phyloP scores from a whole-genome alignment of 2,329 filamentous ascomycete genomes.

The Chlorencoelia australis region DNA sequence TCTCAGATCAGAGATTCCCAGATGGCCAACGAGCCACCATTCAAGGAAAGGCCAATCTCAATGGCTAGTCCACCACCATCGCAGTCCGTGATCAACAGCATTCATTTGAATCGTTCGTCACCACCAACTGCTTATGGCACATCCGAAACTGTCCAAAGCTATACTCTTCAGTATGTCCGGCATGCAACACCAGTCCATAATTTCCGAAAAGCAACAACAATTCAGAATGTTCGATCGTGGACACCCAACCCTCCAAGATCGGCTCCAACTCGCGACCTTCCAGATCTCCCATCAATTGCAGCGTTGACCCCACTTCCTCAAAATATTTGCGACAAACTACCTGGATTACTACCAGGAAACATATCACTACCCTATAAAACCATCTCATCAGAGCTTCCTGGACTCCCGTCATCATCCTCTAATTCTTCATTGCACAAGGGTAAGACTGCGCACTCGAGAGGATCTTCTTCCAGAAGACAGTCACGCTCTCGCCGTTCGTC shows the following conservation, averaged over 20 bases:
- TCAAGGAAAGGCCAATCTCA: constrained; percentile 8
- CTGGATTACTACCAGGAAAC: neutral
- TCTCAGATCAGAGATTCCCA: too few species aligned
- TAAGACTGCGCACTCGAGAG: neutral
- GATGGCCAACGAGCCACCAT: constrained; percentile 4
- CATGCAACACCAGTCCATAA: constrained; percentile 2
- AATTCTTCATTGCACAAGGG: neutral
- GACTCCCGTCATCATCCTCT: neutral
- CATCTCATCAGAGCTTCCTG: neutral
- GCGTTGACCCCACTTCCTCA: too few species aligned
- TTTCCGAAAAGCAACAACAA: too few species aligned
- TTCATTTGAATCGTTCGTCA: neutral
- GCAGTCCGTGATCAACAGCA: neutral
- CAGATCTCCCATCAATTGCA: constrained; percentile 4
- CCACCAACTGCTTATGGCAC: constrained; percentile 5
- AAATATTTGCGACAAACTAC: too few species aligned
- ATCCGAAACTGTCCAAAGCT: constrained; percentile 7
- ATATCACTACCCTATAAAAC: too few species aligned
- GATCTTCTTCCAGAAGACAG: neutral
- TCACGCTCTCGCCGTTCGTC: neutral
- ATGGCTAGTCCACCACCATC: constrained; percentile 1
- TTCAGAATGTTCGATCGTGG: too few species aligned
- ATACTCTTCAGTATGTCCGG: too few species aligned
- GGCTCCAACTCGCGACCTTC: neutral
- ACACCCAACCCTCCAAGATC: constrained; percentile 1